Percentiles rank a stretch among this genome's conserved stretches.
Evolutionary conservation across 352 stramenopile species (phyloP).

Genomic region (Globisporangium abappressorium): DNA sequence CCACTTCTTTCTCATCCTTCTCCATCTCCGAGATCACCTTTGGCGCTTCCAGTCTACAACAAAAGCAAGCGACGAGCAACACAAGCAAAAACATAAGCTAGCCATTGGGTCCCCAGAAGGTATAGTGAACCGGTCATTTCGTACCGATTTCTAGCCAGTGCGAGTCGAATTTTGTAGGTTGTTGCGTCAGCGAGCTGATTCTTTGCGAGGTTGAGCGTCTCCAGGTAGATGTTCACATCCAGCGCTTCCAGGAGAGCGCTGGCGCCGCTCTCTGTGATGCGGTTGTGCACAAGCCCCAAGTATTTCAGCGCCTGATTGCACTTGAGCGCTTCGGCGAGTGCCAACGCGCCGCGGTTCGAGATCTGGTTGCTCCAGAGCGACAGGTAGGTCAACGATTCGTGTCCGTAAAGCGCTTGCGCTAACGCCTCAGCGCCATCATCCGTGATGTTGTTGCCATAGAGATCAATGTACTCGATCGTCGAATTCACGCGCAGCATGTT

Average conservation of each 20-base stretch:
- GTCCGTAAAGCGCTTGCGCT: slow-evolving; percentile 65
- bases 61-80: neutral
- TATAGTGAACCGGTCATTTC: neutral
- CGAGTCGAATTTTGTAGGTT: slow-evolving; percentile 41
- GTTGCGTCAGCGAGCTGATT: slow-evolving; percentile 49
- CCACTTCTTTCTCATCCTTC: slow-evolving; percentile 43
- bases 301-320: slow-evolving; percentile 66
- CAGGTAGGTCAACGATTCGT: slow-evolving; percentile 63
- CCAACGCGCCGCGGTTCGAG: slow-evolving; percentile 41
- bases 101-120: too few relatives aligned
- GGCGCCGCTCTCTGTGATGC: slow-evolving; percentile 41
- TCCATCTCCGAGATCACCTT: slow-evolving; percentile 38
- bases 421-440: slow-evolving; percentile 55
- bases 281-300: slow-evolving; percentile 59
- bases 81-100: neutral
- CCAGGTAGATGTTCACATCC: slow-evolving; percentile 61
- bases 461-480: slow-evolving; percentile 63
- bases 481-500: slow-evolving; percentile 72
- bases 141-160: slow-evolving; percentile 55
- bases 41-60: slow-evolving; percentile 18
- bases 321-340: slow-evolving; percentile 52
- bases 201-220: slow-evolving; percentile 55
- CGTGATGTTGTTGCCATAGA: slow-evolving; percentile 70
- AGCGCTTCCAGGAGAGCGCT: slow-evolving; percentile 54
- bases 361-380: slow-evolving; percentile 63